phyloP scores from a whole-genome alignment of 2,329 filamentous ascomycete species.

The Colletotrichum sp. region DNA sequence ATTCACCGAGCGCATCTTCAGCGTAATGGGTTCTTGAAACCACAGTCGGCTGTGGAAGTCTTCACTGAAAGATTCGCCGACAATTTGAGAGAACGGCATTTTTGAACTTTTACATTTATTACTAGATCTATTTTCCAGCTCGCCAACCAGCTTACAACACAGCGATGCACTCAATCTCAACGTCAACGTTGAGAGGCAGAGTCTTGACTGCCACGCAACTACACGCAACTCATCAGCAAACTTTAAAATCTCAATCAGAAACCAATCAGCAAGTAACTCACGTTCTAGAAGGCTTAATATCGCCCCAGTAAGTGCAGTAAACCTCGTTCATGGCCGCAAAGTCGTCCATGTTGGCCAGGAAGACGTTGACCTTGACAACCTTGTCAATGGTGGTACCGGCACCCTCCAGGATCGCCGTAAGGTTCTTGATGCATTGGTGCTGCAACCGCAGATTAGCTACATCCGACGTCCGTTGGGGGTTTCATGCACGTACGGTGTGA shows the following conservation, averaged over 20 bases:
- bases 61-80: too few species aligned
- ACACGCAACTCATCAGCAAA: not conserved
- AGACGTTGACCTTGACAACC: constrained; percentile 77
- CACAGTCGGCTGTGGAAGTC: too few species aligned
- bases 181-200: constrained; percentile 35
- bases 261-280: constrained; percentile 24
- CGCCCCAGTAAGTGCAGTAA: constrained; percentile 72
- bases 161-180: constrained; percentile 41
- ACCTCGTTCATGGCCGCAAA: constrained; percentile 78
- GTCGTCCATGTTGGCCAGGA: constrained; percentile 75
- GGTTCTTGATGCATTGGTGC: constrained; percentile 73
- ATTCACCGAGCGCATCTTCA: too few species aligned
- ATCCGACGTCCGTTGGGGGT: not conserved
- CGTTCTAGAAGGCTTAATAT: constrained; percentile 51
- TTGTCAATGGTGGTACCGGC: constrained; percentile 69
- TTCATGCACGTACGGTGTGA: constrained; percentile 55
- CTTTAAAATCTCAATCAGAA: accelerated
- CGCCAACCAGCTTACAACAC: constrained; percentile 19
- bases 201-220: constrained; percentile 41
- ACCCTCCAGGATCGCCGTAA: constrained; percentile 71
- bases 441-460: constrained; percentile 19
- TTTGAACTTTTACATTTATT: not conserved
- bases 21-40: too few species aligned
- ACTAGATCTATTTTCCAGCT: not conserved
- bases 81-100: too few species aligned